Conservation (phyloP, 2,329 filamentous ascomycete genomes). For the Lecanicillium sp. region DNA sequence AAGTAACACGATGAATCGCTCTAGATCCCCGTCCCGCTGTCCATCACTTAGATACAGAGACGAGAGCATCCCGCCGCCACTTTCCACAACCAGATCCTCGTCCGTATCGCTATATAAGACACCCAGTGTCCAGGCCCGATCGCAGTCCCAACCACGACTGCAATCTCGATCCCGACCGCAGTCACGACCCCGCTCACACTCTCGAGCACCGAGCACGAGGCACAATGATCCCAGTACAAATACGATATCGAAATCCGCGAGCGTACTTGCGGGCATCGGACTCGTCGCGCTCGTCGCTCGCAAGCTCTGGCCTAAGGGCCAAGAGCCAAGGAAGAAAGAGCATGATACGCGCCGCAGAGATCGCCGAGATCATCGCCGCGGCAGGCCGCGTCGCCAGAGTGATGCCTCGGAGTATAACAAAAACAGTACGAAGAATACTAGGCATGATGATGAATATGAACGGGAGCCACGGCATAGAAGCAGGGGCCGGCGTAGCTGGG, state of each 20-base stretch:
- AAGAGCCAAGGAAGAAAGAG: too few relatives aligned
- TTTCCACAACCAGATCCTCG: not conserved
- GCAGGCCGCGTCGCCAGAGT: not conserved
- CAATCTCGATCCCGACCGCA: not conserved
- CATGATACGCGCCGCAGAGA: too few relatives aligned
- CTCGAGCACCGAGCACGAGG: not conserved
- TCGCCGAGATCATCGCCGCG: not conserved
- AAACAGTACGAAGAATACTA: not conserved
- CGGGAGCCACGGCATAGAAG: not conserved
- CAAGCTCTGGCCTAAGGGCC: constrained; percentile 31
- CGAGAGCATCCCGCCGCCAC: constrained; percentile 5
- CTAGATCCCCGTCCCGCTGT: constrained; percentile 11
- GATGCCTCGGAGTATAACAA: not conserved
- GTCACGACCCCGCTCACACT: not conserved
- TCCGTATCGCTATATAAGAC: not conserved
- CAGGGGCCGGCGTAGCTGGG: not conserved
- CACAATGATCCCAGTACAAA: not conserved
- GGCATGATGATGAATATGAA: not conserved
- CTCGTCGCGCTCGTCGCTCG: constrained; percentile 29
- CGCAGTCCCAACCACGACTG: not conserved
- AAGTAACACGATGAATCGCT: constrained; percentile 7
- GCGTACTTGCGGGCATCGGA: constrained; percentile 30
- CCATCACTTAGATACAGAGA: not conserved
- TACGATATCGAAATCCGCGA: constrained; percentile 21
- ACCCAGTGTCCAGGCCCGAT: not conserved